Conservation (phyloP, 108 stramenopile genomes). For the Cyclotella baltica region DNA sequence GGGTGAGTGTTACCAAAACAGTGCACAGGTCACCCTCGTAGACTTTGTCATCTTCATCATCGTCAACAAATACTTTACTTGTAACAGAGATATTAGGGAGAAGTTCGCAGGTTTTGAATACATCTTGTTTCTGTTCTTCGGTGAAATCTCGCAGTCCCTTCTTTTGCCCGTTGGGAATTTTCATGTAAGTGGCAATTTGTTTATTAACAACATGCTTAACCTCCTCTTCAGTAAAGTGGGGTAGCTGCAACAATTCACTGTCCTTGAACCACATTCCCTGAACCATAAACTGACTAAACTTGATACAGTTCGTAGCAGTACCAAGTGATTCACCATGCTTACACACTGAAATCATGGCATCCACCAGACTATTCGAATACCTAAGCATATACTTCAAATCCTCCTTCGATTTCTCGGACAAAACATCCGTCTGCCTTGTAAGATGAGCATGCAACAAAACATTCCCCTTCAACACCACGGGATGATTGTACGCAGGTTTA, state of each 20-base stretch:
- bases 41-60: conserved; percentile 94
- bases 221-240: conserved; percentile 89
- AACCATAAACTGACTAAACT: conserved; percentile 91
- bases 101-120: conserved; percentile 76
- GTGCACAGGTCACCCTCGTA: conserved; percentile 97
- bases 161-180: conserved; percentile 75
- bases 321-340: conserved; percentile 88
- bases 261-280: conserved; percentile 95
- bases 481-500: conserved; percentile 92
- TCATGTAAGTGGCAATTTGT: conserved; percentile 78
- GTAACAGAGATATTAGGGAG: conserved; percentile 85
- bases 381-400: conserved; percentile 92
- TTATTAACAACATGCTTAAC: conserved; percentile 65
- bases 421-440: conserved; percentile 65
- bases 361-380: conserved; percentile 81
- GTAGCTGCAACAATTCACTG: conserved; percentile 86
- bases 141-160: conserved; percentile 88
- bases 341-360: conserved; percentile 97
- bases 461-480: conserved; percentile 92
- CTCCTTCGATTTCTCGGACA: conserved; percentile 48
- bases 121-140: conserved; percentile 86
- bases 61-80: conserved; percentile 93
- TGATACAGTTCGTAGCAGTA: conserved; percentile 88
- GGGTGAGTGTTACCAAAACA: conserved; percentile 87
- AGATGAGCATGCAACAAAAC: conserved; percentile 95